These are phyloP conservation scores for Candolleomyces eurysporus DNA, from an alignment of 768 basidiomycete genomes.

Conservation along the genomic window DNA sequence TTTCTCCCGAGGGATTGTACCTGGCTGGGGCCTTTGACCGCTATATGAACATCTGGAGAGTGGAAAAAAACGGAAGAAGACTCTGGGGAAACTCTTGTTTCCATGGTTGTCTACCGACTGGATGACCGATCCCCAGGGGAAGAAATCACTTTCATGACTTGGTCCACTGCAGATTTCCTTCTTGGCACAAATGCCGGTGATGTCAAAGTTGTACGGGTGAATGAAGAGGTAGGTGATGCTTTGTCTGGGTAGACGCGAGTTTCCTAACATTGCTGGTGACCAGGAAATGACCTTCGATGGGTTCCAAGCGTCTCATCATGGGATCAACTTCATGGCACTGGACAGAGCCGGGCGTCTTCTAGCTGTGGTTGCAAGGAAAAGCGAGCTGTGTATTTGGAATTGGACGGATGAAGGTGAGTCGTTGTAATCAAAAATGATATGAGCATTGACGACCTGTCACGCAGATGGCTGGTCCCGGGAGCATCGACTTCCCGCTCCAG, in stretches of 20 bases:
- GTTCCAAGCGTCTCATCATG: neutral
- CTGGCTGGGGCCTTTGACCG: neutral
- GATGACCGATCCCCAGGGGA: neutral
- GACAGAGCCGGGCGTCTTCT: neutral
- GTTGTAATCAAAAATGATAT: too few relatives aligned
- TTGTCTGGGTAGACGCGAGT: neutral
- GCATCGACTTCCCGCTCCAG: too few relatives aligned
- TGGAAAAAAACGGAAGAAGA: neutral
- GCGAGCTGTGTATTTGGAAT: too few relatives aligned
- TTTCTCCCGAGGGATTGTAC: neutral
- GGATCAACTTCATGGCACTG: neutral
- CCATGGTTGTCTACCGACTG: neutral
- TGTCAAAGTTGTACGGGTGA: neutral
- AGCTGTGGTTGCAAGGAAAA: too few relatives aligned
- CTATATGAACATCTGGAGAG: neutral
- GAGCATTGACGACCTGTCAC: too few relatives aligned
- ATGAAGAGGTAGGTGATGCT: neutral
- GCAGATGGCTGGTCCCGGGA: too few relatives aligned
- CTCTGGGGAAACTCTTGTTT: neutral
- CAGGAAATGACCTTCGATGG: neutral
- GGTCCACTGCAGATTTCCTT: neutral
- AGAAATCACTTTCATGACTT: neutral
- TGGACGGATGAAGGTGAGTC: too few relatives aligned
- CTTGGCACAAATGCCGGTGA: neutral
- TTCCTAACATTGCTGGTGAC: neutral